phyloP scores from a whole-genome alignment of 768 basidiomycete genomes.

The Mycena metata region DNA sequence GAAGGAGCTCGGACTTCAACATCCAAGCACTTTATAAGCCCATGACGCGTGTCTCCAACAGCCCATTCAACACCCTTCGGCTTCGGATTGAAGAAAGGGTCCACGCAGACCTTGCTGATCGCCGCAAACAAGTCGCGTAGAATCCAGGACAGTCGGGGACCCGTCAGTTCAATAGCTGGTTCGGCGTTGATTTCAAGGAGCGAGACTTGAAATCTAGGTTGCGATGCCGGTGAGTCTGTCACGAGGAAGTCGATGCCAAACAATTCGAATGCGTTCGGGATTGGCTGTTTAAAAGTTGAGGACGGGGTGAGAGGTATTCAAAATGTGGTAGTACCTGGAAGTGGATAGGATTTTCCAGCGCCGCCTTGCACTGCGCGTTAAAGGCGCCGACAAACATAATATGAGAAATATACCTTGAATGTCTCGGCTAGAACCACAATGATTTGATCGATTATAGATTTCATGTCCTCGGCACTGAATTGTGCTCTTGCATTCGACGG shows the following conservation, averaged over 20 bases:
- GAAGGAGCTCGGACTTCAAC: conserved; percentile 57
- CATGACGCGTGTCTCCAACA: conserved; percentile 64
- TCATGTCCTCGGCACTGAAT: conserved; percentile 51
- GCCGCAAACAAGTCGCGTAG: conserved; percentile 84
- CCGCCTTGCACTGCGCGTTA: conserved; percentile 59
- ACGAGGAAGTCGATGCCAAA: conserved; percentile 93
- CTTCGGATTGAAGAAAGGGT: conserved; percentile 68
- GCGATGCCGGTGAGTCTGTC: conserved; percentile 33
- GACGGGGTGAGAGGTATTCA: not conserved
- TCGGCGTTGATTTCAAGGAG: conserved; percentile 95
- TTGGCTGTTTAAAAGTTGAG: conserved; percentile 60
- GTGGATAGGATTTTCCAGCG: conserved; percentile 82
- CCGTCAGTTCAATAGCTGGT: conserved; percentile 95
- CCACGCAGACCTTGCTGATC: conserved; percentile 76
- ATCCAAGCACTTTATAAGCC: conserved; percentile 79
- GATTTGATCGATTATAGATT: conserved; percentile 72
- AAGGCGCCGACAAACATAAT: not conserved
- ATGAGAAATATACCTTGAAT: conserved; percentile 59
- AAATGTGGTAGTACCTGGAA: conserved; percentile 72
- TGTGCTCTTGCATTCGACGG: conserved; percentile 18
- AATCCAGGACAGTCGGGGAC: conserved; percentile 83
- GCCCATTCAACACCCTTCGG: conserved; percentile 52
- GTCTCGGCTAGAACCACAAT: conserved; percentile 79
- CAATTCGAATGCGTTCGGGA: conserved; percentile 95
- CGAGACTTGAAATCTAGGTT: conserved; percentile 66